Evolutionary conservation across 2,329 filamentous ascomycete species (phyloP), one percentile per base, ranked within the genome.

Genomic region (Fonsecaea nubica): DNA sequence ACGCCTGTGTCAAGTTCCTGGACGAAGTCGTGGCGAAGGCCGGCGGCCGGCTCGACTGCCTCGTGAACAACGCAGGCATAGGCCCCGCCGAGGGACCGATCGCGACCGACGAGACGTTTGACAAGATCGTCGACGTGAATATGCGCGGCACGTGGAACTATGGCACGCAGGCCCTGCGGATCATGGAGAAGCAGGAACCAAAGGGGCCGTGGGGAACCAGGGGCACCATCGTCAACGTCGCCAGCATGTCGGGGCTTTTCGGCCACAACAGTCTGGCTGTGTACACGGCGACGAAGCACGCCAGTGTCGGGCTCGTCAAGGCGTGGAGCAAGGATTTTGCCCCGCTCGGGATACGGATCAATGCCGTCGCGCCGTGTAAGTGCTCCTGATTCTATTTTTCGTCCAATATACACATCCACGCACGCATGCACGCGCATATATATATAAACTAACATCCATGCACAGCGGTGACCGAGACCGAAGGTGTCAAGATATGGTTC

Each of bases 141-240:
- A 67, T 83, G 0, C 79, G 75, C 2, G 80, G 81, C 0, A 79
- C 78, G 1, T 81, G 83, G 64, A 64, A 58, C n/a, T 57, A 48
- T 32, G 62, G 33, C 18, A 64, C 62, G 6, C 79, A 77, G 62
- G 75, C 82, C 1, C 69, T 83, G 0, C 73, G 76, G 18, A 76
- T 82, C 18, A 83, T 83, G 81, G 69, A 82, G 10, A 74, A 78
- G 66, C 81, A 83, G 66, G 77, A 80, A 0, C 78, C 75, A 0
- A 81, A 82, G 3, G 75, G 74, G 1, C 33, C 58, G 32, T 62
- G 74, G 67, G 42, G 54, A 0, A 55, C 54, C n/a, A 67, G 69
- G 1, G 71, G 71, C 8, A 75, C 75, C 1, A 78, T 82, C 58
- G 77, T 82, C 38, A 82, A 82, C 62, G 78, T 80, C 15, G 73